phyloP scores from a whole-genome alignment of 2,329 filamentous ascomycete genomes.

The Pseudopyrenochaeta lycopersici region DNA sequence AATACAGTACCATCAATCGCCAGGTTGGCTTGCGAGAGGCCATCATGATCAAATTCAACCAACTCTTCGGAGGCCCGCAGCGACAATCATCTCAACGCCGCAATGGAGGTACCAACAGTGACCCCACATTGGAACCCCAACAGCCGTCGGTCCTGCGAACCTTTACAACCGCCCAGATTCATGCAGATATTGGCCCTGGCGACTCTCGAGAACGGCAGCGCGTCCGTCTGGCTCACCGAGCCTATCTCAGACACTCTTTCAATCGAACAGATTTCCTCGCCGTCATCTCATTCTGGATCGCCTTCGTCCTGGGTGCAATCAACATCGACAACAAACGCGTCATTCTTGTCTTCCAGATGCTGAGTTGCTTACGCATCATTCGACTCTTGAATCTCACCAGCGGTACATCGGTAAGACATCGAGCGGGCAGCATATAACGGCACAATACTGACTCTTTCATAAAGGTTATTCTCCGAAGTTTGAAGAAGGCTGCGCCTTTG shows the following conservation, averaged over 20 bases:
- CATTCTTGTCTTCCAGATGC: conserved; percentile 92
- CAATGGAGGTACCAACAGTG: conserved; percentile 47
- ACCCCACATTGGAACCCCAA: conserved; percentile 39
- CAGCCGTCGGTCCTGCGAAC: conserved; percentile 76
- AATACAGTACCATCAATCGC: conserved; percentile 91
- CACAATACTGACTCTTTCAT: conserved; percentile 10
- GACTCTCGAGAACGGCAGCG: conserved; percentile 81
- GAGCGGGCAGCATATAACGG: neutral
- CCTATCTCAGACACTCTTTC: conserved; percentile 93
- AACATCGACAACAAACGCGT: conserved; percentile 75
- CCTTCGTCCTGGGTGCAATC: conserved; percentile 76
- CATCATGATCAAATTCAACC: conserved; percentile 77
- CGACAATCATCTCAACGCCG: conserved; percentile 73
- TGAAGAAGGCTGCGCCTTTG: conserved; percentile 93
- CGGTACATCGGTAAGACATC: conserved; percentile 78
- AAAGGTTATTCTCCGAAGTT: conserved; percentile 88
- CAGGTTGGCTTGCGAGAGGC: conserved; percentile 77
- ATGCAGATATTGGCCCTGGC: conserved; percentile 61
- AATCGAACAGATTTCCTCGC: conserved; percentile 95
- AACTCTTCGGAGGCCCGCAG: conserved; percentile 79
- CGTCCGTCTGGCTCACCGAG: conserved; percentile 84
- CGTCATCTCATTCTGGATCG: conserved; percentile 94
- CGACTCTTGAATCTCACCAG: conserved; percentile 90
- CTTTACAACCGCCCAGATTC: conserved; percentile 75
- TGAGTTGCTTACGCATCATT: conserved; percentile 92